These are phyloP conservation scores for Fusarium luffae DNA, from an alignment of 2,329 filamentous ascomycete genomes.

Conservation along the genomic window DNA sequence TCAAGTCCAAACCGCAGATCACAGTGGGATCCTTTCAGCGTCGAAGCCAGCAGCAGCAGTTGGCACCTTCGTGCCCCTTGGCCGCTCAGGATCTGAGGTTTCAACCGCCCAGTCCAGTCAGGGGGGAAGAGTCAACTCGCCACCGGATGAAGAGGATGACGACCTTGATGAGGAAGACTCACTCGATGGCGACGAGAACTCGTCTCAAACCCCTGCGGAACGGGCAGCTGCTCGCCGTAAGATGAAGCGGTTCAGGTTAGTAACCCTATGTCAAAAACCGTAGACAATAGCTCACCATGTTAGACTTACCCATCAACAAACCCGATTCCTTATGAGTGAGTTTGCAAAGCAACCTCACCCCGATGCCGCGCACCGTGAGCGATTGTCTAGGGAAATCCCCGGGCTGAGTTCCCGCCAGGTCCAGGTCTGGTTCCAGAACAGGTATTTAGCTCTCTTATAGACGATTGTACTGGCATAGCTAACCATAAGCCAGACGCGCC, in stretches of 20 bases:
- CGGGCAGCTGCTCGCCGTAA: slow-evolving; percentile 68
- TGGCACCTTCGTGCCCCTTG: slow-evolving; percentile 36
- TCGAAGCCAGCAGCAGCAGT: slow-evolving; percentile 6
- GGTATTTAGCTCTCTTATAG: slow-evolving; percentile 64
- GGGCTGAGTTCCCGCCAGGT: slow-evolving; percentile 92
- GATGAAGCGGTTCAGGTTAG: slow-evolving; percentile 84
- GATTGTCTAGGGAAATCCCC: slow-evolving; percentile 88
- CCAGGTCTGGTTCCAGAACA: slow-evolving; percentile 98
- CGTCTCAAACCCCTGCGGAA: slow-evolving; percentile 67
- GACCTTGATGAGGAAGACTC: slow-evolving; percentile 67
- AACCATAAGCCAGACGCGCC: slow-evolving; percentile 62
- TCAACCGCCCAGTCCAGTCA: slow-evolving; percentile 50
- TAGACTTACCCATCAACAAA: slow-evolving; percentile 94
- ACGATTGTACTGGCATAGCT: slow-evolving; percentile 7
- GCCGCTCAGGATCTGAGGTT: slow-evolving; percentile 51
- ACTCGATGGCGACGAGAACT: slow-evolving; percentile 55
- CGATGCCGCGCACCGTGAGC: slow-evolving; percentile 88
- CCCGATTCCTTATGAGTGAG: slow-evolving; percentile 96
- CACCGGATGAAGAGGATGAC: slow-evolving; percentile 64
- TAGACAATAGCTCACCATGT: slow-evolving; percentile 49
- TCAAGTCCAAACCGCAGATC: slow-evolving; percentile 5
- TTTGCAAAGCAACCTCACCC: slow-evolving; percentile 95
- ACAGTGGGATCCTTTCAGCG: slow-evolving; percentile 12
- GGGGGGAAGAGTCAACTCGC: slow-evolving; percentile 50
- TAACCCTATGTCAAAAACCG: background rate